Base-by-base conservation (phyloP, 208 protist genomes). In the Trypanosoma cruzi region DNA sequence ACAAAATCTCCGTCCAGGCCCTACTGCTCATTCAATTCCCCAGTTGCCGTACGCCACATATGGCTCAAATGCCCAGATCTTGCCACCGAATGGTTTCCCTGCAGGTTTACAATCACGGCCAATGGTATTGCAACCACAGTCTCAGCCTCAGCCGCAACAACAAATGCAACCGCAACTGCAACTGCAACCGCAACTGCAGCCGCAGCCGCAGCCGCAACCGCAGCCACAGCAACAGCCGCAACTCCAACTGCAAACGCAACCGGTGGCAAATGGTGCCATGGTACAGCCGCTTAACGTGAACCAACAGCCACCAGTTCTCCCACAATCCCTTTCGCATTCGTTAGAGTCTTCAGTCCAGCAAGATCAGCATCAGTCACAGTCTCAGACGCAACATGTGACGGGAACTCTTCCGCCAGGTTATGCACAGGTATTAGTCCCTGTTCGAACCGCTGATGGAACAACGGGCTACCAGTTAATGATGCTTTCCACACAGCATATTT, bases 401-500 rank as follows among this genome's bases (percentile, higher is more conserved):
- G 46, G 44, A 10, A 60, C 16, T 20, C 1, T 36, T 34, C 68
- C 58, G 16, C 58, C 68, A 4, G 68, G 68, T 42, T 68, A 66
- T 60, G 60, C 66, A 8, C 53, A 64, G 26, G 46, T 74, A 2
- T 36, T 74, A 14, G 53, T 65, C 16, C 68, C 68, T 24, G 52
- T 62, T 4, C 46, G 50, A 24, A 62, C 50, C 3, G 49, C 50
- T 3, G 54, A 74, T 60, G 68, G 68, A 40, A 40, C 36, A 22
- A 73, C 59, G 28, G 52, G 59, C 4, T 73, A 66, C 46, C 68
- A 73, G 49, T 29, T 73, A 18, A 58, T 66, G 46, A 64, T 64
- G 57, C 44, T 73, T 29, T 58, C 68, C 24, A 14, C 68, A 6
- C 57, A 73, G 34, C 68, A 73, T 20, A 20, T 73, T 28, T 7